phyloP scores from a whole-genome alignment of 2,329 filamentous ascomycete species.

The Allantophomopsis cytisporea region DNA sequence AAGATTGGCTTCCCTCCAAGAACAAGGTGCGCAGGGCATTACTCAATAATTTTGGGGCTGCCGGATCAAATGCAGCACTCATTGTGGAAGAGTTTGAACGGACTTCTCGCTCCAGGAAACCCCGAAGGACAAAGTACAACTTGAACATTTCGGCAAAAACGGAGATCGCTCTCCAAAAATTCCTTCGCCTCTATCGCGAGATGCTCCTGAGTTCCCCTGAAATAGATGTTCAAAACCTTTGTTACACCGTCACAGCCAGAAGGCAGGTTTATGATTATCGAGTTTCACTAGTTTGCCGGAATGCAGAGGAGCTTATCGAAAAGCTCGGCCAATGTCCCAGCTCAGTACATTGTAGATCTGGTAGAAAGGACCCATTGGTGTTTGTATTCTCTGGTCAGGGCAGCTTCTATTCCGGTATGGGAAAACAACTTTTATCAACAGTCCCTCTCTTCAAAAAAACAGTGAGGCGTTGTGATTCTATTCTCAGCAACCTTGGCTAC shows the following conservation, averaged over 20 bases:
- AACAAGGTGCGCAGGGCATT: constrained; percentile 20
- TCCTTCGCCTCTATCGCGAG: constrained; percentile 2
- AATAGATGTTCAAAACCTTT: constrained; percentile 11
- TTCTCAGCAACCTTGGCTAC: too few species aligned
- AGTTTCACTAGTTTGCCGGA: constrained; percentile 30
- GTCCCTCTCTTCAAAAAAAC: constrained; percentile 22
- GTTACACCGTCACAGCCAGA: constrained; percentile 23
- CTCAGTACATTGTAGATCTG: too few species aligned
- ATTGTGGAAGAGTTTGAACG: constrained; percentile 16
- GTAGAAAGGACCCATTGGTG: constrained; percentile 20
- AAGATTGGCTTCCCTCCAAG: constrained; percentile 21
- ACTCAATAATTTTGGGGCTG: constrained; percentile 31
- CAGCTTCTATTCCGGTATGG: constrained; percentile 25
- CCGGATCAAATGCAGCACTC: constrained; percentile 17
- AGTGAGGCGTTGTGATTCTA: too few species aligned
- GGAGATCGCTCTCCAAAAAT: constrained; percentile 1
- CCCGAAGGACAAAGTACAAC: constrained; percentile 28
- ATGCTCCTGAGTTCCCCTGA: constrained; percentile 14
- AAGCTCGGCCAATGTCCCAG: constrained; percentile 42
- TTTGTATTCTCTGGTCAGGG: constrained; percentile 11
- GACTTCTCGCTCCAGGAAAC: constrained; percentile 19
- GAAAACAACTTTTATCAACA: constrained; percentile 9
- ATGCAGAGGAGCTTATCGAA: constrained; percentile 28
- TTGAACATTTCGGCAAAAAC: constrained; percentile 33
- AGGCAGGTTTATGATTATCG: constrained; percentile 45